A percentile compares a stretch with the other conserved stretches of the same genome.
phyloP scores from a whole-genome alignment of 192 early-diverging fungal genomes.

The Backusella mclennaniae region DNA sequence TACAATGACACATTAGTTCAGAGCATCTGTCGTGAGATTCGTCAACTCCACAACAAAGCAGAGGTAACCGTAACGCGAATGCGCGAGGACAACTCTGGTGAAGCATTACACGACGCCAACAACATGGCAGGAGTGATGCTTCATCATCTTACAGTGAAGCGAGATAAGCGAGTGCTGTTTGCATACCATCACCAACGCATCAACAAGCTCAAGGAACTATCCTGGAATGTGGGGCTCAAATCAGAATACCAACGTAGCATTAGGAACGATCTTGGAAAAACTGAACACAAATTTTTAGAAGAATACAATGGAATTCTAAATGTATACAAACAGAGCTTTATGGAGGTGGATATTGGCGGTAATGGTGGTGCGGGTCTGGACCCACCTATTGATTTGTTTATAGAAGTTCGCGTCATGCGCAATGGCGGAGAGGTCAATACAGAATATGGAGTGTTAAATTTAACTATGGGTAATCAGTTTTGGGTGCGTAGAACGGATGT shows the following conservation, averaged over 20 bases:
- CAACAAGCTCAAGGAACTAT: slow-evolving; percentile 62
- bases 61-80: slow-evolving; percentile 21
- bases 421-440: slow-evolving; percentile 92
- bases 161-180: slow-evolving; percentile 88
- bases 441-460: slow-evolving; percentile 76
- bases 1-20: slow-evolving; percentile 84
- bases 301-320: slow-evolving; percentile 66
- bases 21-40: slow-evolving; percentile 77
- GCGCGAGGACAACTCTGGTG: slow-evolving; percentile 15
- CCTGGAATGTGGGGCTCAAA: slow-evolving; percentile 51
- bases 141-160: slow-evolving; percentile 56
- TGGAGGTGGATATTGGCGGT: slow-evolving; percentile 73
- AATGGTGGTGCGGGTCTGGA: slow-evolving; percentile 65
- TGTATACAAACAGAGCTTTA: slow-evolving; percentile 60
- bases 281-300: slow-evolving; percentile 60
- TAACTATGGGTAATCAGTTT: slow-evolving; percentile 81
- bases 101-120: slow-evolving; percentile 12
- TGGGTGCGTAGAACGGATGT: slow-evolving; percentile 87
- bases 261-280: slow-evolving; percentile 30
- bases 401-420: slow-evolving; percentile 85
- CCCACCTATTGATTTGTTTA: slow-evolving; percentile 89
- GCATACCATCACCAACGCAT: slow-evolving; percentile 80
- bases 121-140: slow-evolving; percentile 46
- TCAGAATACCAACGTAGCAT: slow-evolving; percentile 27
- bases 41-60: slow-evolving; percentile 53